phyloP scores from a whole-genome alignment of 768 basidiomycete genomes.

The Rhizopogon rudus region DNA sequence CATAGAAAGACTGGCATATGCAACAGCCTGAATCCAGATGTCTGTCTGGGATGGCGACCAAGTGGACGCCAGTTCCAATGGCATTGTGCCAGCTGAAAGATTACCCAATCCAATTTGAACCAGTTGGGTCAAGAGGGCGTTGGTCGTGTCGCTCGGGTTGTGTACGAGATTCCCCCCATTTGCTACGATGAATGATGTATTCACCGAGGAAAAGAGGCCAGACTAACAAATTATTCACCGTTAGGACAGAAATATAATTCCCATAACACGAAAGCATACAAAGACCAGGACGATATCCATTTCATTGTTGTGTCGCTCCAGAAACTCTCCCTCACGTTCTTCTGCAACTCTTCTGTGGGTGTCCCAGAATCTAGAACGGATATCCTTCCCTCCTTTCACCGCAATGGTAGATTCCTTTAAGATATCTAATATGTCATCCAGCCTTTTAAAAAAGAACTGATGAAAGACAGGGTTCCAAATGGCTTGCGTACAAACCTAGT shows the following conservation, averaged over 20 bases:
- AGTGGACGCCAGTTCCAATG: neutral
- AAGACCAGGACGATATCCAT: constrained; percentile 6
- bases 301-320: constrained; percentile 6
- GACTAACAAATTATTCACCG: neutral
- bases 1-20: constrained; percentile 3
- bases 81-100: neutral
- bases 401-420: neutral
- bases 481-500: neutral
- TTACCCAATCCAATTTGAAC: neutral
- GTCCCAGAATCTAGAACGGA: constrained; percentile 3
- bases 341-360: neutral
- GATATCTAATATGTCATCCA: neutral
- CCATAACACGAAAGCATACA: neutral
- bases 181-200: neutral
- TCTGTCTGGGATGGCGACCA: neutral
- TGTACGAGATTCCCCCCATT: constrained; percentile 1
- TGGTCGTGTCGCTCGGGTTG: neutral
- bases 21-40: constrained; percentile 8
- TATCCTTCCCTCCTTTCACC: neutral
- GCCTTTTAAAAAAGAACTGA: neutral
- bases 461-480: neutral
- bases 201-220: constrained; percentile 1
- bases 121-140: neutral
- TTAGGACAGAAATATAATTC: neutral
- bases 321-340: constrained; percentile 1